Conservation (phyloP, 1,284 basidiomycete genomes). For the Tremellales sp. region DNA sequence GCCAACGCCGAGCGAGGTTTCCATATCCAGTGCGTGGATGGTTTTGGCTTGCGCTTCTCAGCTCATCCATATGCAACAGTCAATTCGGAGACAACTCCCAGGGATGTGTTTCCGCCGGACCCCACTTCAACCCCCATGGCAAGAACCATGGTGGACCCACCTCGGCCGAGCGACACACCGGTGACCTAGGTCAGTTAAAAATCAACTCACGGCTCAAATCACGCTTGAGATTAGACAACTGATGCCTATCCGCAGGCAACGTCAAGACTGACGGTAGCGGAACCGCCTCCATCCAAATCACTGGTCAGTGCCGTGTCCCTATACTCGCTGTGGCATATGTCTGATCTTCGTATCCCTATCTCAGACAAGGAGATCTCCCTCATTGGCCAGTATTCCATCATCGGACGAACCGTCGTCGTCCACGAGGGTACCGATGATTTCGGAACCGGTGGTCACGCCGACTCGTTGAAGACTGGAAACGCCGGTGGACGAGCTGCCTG, state of each 20-base stretch:
- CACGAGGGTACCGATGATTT: conserved; percentile 71
- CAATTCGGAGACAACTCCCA: conserved; percentile 61
- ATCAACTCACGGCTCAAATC: conserved; percentile 7
- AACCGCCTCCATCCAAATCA: conserved; percentile 57
- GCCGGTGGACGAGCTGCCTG: conserved; percentile 68
- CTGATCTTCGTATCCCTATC: background rate
- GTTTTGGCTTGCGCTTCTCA: background rate
- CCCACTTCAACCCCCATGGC: conserved; percentile 70
- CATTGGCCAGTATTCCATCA: conserved; percentile 64
- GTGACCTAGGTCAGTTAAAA: conserved; percentile 65
- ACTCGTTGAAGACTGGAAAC: conserved; percentile 69
- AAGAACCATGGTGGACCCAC: conserved; percentile 63
- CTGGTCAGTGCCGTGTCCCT: conserved; percentile 20
- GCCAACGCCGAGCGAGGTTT: conserved; percentile 63
- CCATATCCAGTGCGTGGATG: conserved; percentile 64
- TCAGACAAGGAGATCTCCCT: conserved; percentile 62
- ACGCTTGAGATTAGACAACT: background rate
- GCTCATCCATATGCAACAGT: conserved; percentile 49
- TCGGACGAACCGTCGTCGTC: conserved; percentile 59
- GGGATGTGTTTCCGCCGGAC: conserved; percentile 66
- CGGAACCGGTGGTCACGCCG: conserved; percentile 62
- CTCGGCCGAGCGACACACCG: conserved; percentile 62
- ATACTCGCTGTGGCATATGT: background rate
- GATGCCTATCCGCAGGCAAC: conserved; percentile 44
- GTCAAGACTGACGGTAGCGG: conserved; percentile 62